These are phyloP conservation scores for Nicotiana attenuata DNA, from an alignment of 257 asterid genomes.

Conservation along the genomic window DNA sequence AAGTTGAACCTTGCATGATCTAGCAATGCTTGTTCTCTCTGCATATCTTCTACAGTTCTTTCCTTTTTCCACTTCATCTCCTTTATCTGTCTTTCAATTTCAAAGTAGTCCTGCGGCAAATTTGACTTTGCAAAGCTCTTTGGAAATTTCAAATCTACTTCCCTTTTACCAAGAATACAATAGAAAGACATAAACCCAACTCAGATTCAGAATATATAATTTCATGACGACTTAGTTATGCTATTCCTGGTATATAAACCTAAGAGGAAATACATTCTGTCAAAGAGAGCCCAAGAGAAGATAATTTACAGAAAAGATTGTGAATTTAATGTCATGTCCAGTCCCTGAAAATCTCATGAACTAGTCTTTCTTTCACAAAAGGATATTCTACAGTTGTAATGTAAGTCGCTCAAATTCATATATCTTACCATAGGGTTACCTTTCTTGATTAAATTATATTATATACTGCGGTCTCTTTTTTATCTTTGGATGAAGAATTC, in stretches of 20 bases:
- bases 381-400: not conserved
- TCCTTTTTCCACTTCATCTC: conserved; percentile 52
- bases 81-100: conserved; percentile 39
- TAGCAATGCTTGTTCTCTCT: conserved; percentile 44
- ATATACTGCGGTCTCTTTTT: not conserved
- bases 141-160: conserved; percentile 57
- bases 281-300: not conserved
- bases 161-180: conserved; percentile 31
- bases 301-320: not conserved
- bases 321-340: not conserved
- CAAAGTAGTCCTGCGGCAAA: conserved; percentile 35
- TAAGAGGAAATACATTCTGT: not conserved
- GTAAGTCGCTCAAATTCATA: not conserved
- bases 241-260: not conserved
- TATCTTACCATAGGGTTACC: not conserved
- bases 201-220: not conserved
- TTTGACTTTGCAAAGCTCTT: conserved; percentile 24
- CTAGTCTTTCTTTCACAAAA: not conserved
- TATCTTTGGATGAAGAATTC: conserved; percentile 1
- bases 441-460: not conserved
- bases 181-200: conserved; percentile 8
- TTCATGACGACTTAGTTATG: not conserved
- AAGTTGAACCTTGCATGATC: conserved; percentile 33
- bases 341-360: not conserved
- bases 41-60: conserved; percentile 38